Percentiles rank a stretch among this genome's conserved stretches.
Evolutionary conservation across 1,139 yeast species (phyloP).

Genomic region (Pichia sp.): DNA sequence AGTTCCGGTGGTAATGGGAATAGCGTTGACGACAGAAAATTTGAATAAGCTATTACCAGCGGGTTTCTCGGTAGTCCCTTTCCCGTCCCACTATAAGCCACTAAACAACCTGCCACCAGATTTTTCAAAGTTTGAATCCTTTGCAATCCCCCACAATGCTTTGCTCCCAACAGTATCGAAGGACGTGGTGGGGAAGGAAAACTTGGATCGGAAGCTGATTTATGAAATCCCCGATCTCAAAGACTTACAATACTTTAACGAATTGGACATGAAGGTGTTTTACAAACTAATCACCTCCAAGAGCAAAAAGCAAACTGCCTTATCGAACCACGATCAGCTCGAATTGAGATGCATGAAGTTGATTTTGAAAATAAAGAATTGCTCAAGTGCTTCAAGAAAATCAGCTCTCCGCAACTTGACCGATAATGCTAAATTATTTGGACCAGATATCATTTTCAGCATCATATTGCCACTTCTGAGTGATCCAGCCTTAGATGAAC

Average conservation of each 20-base stretch:
- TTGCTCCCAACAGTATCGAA: slow-evolving; percentile 36
- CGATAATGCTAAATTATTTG: slow-evolving; percentile 60
- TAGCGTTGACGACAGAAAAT: slow-evolving; percentile 46
- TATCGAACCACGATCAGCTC: slow-evolving; percentile 50
- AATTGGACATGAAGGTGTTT: slow-evolving; percentile 70
- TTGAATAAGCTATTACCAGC: slow-evolving; percentile 52
- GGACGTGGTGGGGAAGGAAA: slow-evolving; percentile 19
- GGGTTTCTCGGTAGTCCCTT: slow-evolving; percentile 47
- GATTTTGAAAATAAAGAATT: slow-evolving; percentile 71
- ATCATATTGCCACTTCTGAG: slow-evolving; percentile 69
- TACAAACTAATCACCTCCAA: slow-evolving; percentile 50
- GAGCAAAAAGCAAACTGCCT: slow-evolving; percentile 33
- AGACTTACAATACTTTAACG: slow-evolving; percentile 63
- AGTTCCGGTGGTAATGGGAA: slow-evolving; percentile 44
- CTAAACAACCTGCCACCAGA: slow-evolving; percentile 35
- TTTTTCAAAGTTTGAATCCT: slow-evolving; percentile 31
- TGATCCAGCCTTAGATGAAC: slow-evolving; percentile 73
- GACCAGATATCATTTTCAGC: slow-evolving; percentile 65
- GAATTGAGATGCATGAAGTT: slow-evolving; percentile 63
- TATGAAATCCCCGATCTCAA: slow-evolving; percentile 59
- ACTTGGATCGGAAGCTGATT: slow-evolving; percentile 40
- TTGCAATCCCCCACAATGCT: slow-evolving; percentile 28
- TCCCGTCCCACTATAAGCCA: slow-evolving; percentile 48
- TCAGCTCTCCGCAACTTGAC: slow-evolving; percentile 66
- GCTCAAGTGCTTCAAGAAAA: slow-evolving; percentile 64